Evolutionary conservation across 768 basidiomycete species (phyloP), one percentile per base, ranked within the genome.

Genomic region (Termitomyces sp.): DNA sequence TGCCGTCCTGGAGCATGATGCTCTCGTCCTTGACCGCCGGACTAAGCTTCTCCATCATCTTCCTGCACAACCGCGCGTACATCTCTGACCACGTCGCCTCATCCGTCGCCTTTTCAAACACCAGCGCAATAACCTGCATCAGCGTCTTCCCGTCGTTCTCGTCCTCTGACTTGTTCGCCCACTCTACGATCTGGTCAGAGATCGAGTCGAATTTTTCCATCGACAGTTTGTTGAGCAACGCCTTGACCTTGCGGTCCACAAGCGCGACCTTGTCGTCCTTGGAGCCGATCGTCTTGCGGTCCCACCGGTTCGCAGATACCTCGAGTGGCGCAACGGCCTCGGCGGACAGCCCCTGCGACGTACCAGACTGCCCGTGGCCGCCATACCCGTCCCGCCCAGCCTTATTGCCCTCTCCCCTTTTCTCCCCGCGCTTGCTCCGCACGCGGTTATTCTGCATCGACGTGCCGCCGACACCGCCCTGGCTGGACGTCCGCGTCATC

Each of bases 61-160:
- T 92, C 63, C 92, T 80, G 69, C 95, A 98, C 39, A 99, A 78
- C 32, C 90, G 86, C 31, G 96, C 96, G 70, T 99, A 98, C 93
- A 98, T 98, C 77, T 92, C 90, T 2, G 92, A 95, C 90, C 92
- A 95, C 9, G 87, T 84, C 43, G 92, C 92, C 71, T 97, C 95
- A 70, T 97, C 94, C 7, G 92, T 97, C 10, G 94, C 95, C 79
- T 95, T 97, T 72, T 97, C 96, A 71, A 97, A 98, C 32, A 98
- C 91, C 53, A 97, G 87, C 57, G 88, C 85, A 72, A 97, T 98
- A 69, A 98, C 96, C 65, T 94, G 92, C 64, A 96, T 96, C 59
- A 98, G 84, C 4, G 94, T 96, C 62, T 89, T 85, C 2, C 94
- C 94, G 67, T 98, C 93, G 69, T 85, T 90, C 80, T 98, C 94